Percentiles rank a stretch among this genome's conserved stretches.
phyloP scores from a whole-genome alignment of 345 rosid genomes.

The Eucalyptus curtisii region DNA sequence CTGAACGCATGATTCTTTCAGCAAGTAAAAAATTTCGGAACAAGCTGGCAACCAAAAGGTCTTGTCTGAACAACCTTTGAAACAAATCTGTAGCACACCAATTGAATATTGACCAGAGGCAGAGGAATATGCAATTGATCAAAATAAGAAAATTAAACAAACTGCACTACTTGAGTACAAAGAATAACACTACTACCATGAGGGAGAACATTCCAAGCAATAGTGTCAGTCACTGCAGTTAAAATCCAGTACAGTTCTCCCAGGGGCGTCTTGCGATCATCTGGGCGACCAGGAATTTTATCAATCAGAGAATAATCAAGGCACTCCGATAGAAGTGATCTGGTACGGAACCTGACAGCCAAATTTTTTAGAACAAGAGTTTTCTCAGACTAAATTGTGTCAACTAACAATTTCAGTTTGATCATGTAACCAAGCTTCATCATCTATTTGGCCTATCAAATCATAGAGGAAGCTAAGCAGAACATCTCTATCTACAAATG shows the following conservation, averaged over 20 bases:
- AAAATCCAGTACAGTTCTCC: constrained; percentile 99
- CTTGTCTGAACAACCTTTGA: constrained; percentile 93
- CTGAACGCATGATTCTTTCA: constrained; percentile 97
- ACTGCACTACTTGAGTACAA: not conserved
- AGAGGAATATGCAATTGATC: not conserved
- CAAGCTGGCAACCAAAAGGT: constrained; percentile 89
- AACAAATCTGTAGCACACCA: constrained; percentile 65
- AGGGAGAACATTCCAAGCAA: constrained; percentile 99
- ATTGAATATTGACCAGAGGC: not conserved
- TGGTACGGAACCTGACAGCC: constrained; percentile 71
- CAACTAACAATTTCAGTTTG: not conserved
- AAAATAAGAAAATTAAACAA: constrained; percentile 1
- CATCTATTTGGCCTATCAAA: not conserved
- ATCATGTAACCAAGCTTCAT: not conserved
- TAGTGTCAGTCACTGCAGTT: constrained; percentile 97
- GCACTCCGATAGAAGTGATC: constrained; percentile 78
- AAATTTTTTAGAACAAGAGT: constrained; percentile 6
- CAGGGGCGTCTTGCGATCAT: constrained; percentile 91
- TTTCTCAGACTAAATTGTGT: not conserved
- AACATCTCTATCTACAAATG: not conserved
- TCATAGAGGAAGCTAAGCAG: not conserved
- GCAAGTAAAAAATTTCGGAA: constrained; percentile 97
- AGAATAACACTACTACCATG: constrained; percentile 55
- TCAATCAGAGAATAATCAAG: constrained; percentile 82
- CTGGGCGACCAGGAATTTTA: constrained; percentile 97